Conservation (phyloP, 2,329 filamentous ascomycete species). For the Achaetomium macrosporum region DNA sequence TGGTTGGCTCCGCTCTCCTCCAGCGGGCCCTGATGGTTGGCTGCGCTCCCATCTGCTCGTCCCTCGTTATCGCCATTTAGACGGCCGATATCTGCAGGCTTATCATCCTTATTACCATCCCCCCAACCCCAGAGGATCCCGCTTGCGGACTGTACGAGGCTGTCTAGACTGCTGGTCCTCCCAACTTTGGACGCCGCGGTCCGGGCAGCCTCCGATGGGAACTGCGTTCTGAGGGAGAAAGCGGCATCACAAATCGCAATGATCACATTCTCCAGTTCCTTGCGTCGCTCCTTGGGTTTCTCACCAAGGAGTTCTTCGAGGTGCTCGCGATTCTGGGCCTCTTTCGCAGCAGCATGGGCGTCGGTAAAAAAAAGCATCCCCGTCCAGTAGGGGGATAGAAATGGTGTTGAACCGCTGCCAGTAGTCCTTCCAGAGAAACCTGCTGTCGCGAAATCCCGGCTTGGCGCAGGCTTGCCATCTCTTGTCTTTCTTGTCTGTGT, state of each 20-base stretch:
- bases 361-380: constrained; percentile 9
- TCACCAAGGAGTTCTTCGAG: constrained; percentile 8
- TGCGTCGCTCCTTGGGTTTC: constrained; percentile 2
- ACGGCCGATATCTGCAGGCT: background rate
- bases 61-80: too few relatives aligned
- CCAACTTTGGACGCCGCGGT: constrained; percentile 1
- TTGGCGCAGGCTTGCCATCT: background rate
- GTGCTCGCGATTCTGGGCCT: constrained; percentile 1
- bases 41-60: too few relatives aligned
- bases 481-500: background rate
- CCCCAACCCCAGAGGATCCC: constrained; percentile 6
- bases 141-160: constrained; percentile 1
- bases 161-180: constrained; percentile 2
- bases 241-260: background rate
- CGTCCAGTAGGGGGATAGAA: constrained; percentile 7
- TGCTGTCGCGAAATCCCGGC: constrained; percentile 4
- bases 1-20: too few relatives aligned
- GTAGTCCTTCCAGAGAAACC: constrained; percentile 4
- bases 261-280: constrained; percentile 2
- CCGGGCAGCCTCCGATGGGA: constrained; percentile 3
- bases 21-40: too few relatives aligned
- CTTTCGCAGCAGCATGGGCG: constrained; percentile 5
- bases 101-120: background rate
- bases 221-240: background rate
- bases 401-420: constrained; percentile 5